A percentile compares a stretch with the other conserved stretches of the same genome.
These are phyloP conservation scores for Chlamydomonas sp. DNA, from an alignment of 139 green algal genomes.

Conservation along the genomic window DNA sequence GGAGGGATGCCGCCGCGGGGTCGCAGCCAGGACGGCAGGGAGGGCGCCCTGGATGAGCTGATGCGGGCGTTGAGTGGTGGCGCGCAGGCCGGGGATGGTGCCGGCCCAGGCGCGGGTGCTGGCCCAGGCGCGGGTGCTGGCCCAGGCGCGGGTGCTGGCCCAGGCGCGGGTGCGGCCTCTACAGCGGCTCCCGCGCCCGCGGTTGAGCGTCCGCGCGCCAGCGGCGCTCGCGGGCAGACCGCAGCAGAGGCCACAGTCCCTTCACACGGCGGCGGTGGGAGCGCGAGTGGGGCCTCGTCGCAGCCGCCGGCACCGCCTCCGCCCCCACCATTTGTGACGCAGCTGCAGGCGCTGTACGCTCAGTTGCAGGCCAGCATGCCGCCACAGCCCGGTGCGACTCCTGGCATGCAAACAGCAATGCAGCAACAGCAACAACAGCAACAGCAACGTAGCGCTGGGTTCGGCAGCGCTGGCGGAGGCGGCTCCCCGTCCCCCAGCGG, in stretches of 20 bases:
- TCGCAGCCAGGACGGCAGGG: no score
- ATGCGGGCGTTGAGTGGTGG: not conserved
- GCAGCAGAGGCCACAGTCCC: not conserved
- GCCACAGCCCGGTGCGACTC: not conserved
- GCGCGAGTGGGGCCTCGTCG: not conserved
- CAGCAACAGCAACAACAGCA: not conserved
- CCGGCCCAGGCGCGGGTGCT: not conserved
- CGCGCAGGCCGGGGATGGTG: not conserved
- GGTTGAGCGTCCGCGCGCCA: not conserved
- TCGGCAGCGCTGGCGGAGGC: no score
- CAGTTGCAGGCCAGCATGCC: conserved; percentile 8
- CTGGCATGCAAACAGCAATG: not conserved
- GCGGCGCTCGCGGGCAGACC: not conserved
- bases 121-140: no score
- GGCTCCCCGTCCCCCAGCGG: no score
- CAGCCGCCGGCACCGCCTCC: not conserved
- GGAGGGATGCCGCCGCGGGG: not conserved
- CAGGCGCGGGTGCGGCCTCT: not conserved
- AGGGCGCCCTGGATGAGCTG: no score
- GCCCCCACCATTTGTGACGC: not conserved
- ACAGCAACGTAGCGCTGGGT: not conserved
- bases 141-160: not conserved
- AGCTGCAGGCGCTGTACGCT: conserved; percentile 2
- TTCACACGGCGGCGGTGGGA: not conserved
- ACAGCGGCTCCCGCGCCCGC: not conserved